Evolutionary conservation across 176 grass and related monocot genomes (phyloP), one percentile per base, ranked within the genome.

Genomic region (Juncus inflexus): DNA sequence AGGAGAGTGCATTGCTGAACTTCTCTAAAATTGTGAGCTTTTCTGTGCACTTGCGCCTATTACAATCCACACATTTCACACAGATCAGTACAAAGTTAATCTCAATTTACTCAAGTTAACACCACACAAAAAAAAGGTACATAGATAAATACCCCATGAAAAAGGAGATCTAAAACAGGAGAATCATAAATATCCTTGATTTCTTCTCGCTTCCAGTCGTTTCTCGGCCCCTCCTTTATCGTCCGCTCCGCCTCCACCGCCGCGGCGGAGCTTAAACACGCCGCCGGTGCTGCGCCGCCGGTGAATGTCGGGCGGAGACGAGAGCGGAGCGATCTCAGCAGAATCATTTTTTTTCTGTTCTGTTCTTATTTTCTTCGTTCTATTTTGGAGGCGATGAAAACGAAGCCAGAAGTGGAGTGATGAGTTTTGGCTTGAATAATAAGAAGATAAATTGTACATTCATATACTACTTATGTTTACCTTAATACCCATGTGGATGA

Each of bases 1-100:
- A 99, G 89, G 59, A 99, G 82, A 45, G 94, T 99, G 80, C 94
- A 99, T 6, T 99, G 89, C 58, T 92, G 94, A 16, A 99, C 94
- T 86, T 99, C 85, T 67, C 89, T 80, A 66, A 99, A 99, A 79
- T 80, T 99, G 70, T 99, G 94, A 69, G 50, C 75, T 69, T 65
- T 82, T 59, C 85, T 99, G 74, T 92, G 94, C 51, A 99, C 85
- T 78, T 90, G 89, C 69, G 89, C 89, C 94, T 99, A 69, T 66
- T 39, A 71, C 36, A 41, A 69, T 15, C 12, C 67, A 19, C 3
- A 19, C 4, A 15, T 38, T 52, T 50, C 11, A 5, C 10, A 47
- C 35, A 65, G 12, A 47, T 42, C 3, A 65, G 15, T n/a, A 39
- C 42, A 3, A 42, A 42, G 12, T 45, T 3, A 9, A 65, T 65